phyloP scores from a whole-genome alignment of 768 basidiomycete species.

The Serendipita sp. region DNA sequence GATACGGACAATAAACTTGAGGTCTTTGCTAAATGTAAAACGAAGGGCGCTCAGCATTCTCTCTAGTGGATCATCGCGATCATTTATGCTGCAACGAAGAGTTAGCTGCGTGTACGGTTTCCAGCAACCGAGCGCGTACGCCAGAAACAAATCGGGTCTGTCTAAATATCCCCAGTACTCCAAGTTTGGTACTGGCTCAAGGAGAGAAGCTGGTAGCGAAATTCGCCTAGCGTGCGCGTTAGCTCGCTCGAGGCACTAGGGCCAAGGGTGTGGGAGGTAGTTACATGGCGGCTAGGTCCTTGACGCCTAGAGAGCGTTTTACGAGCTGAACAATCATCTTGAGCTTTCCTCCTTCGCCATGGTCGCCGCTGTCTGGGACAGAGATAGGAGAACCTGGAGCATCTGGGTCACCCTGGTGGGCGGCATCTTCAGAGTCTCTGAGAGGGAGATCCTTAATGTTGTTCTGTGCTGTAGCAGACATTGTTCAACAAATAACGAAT shows the following conservation, averaged over 20 bases:
- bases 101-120: neutral
- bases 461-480: neutral
- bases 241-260: neutral
- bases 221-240: conserved; percentile 44
- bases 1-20: conserved; percentile 68
- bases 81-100: conserved; percentile 54
- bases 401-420: conserved; percentile 22
- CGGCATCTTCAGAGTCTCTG: conserved; percentile 4
- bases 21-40: conserved; percentile 82
- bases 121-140: conserved; percentile 38
- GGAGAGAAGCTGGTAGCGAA: conserved; percentile 78
- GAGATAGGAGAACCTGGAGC: conserved; percentile 42
- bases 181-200: conserved; percentile 89
- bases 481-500: neutral
- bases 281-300: conserved; percentile 88
- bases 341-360: conserved; percentile 78
- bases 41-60: conserved; percentile 86
- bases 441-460: neutral
- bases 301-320: conserved; percentile 82
- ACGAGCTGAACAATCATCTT: conserved; percentile 87
- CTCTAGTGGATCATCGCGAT: conserved; percentile 81
- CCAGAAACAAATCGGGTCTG: conserved; percentile 77
- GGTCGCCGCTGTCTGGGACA: conserved; percentile 51
- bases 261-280: conserved; percentile 17
- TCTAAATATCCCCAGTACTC: conserved; percentile 95